Conservation (phyloP, 441 rosid genomes). For the Populus hybrid region DNA sequence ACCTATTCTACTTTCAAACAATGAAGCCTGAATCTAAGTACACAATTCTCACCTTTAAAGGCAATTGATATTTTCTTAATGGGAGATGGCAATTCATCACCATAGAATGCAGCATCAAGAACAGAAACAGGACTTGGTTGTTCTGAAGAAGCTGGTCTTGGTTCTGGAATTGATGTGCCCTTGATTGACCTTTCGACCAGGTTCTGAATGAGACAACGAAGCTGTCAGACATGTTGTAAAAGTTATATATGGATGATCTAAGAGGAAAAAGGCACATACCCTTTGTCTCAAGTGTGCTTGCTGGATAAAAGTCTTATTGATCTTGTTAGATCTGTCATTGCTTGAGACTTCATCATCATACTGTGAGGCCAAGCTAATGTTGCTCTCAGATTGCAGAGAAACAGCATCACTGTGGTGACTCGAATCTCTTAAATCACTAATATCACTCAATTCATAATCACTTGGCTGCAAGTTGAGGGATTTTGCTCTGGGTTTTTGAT, state of each 20-base stretch:
- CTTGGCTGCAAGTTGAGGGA: constrained; percentile 36
- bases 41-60: constrained; percentile 51
- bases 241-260: constrained; percentile 6
- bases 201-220: constrained; percentile 46
- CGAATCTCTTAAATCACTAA: constrained; percentile 46
- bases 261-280: constrained; percentile 34
- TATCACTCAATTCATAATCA: constrained; percentile 49
- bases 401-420: constrained; percentile 40
- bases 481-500: constrained; percentile 36
- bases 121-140: constrained; percentile 98
- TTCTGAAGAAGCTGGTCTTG: constrained; percentile 46
- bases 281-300: constrained; percentile 38
- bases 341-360: constrained; percentile 69
- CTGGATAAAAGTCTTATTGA: constrained; percentile 27
- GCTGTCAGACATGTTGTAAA: constrained; percentile 15
- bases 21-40: neutral
- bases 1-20: neutral
- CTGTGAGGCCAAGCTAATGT: constrained; percentile 47
- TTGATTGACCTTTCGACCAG: constrained; percentile 38
- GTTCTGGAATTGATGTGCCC: constrained; percentile 33
- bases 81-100: constrained; percentile 85
- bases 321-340: constrained; percentile 42
- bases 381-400: constrained; percentile 59
- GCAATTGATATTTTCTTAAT: constrained; percentile 62
- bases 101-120: constrained; percentile 71